These are phyloP conservation scores for Inosperma sp. DNA, from an alignment of 768 basidiomycete species.

Conservation along the genomic window DNA sequence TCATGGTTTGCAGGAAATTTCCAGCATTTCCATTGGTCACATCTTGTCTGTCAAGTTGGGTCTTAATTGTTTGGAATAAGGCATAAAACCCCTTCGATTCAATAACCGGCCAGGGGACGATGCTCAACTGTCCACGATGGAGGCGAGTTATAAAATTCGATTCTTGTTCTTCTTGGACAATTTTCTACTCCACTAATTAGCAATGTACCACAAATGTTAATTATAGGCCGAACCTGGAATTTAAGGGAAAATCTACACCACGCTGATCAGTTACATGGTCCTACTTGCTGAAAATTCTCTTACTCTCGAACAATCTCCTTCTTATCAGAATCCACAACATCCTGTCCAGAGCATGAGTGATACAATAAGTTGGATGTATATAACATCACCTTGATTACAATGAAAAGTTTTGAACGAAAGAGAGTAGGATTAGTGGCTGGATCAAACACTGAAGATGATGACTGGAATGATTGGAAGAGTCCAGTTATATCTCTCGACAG, in stretches of 20 bases:
- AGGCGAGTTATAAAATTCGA: constrained; percentile 59
- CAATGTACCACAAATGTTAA: neutral
- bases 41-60: constrained; percentile 43
- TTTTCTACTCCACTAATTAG: constrained; percentile 32
- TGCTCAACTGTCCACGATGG: constrained; percentile 50
- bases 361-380: too few species aligned
- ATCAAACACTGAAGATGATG: constrained; percentile 53
- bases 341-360: too few species aligned
- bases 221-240: too few species aligned
- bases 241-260: too few species aligned
- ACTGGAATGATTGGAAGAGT: constrained; percentile 59
- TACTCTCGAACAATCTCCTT: constrained; percentile 56
- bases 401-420: constrained; percentile 54
- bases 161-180: constrained; percentile 56
- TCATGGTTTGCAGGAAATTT: constrained; percentile 52
- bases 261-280: neutral
- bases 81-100: constrained; percentile 57
- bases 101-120: constrained; percentile 63
- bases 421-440: constrained; percentile 53
- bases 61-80: constrained; percentile 46
- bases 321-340: constrained; percentile 60
- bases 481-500: constrained; percentile 55
- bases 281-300: constrained; percentile 17
- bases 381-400: constrained; percentile 72
- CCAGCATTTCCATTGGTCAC: constrained; percentile 48